Evolutionary conservation across 495 filamentous ascomycete genomes (phyloP).

Genomic region (Aspergillus taichungensis): DNA sequence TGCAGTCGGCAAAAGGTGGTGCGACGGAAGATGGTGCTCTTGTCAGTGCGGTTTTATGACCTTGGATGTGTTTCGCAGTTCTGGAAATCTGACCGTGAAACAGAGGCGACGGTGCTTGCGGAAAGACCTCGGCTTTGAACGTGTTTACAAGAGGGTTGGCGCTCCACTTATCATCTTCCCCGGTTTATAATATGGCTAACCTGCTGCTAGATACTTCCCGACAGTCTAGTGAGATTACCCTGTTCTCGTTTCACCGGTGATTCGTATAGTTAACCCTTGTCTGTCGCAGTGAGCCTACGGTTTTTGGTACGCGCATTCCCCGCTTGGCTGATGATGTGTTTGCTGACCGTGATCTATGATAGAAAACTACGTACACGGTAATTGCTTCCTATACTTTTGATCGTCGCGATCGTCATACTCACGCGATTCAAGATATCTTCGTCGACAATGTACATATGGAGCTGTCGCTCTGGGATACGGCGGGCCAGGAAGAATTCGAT

Average conservation of each 20-base stretch:
- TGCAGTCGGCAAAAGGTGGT: conserved; percentile 67
- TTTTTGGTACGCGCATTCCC: conserved; percentile 57
- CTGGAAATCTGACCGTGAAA: conserved; percentile 7
- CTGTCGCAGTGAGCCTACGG: conserved; percentile 69
- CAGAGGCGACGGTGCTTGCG: conserved; percentile 94
- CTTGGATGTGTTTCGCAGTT: neutral
- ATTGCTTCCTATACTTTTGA: conserved; percentile 2
- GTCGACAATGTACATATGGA: conserved; percentile 96
- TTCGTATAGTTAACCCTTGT: conserved; percentile 21
- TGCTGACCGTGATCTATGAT: conserved; percentile 20
- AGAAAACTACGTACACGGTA: conserved; percentile 99
- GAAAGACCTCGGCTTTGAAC: conserved; percentile 94
- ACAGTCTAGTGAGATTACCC: conserved; percentile 71
- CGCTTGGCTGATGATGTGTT: conserved; percentile 2
- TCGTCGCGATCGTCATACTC: conserved; percentile 2
- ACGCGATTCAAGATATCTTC: conserved; percentile 67
- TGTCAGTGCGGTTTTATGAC: conserved; percentile 51
- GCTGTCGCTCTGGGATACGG: conserved; percentile 95
- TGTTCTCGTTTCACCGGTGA: neutral
- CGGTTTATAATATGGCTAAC: conserved; percentile 15
- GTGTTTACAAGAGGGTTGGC: conserved; percentile 94
- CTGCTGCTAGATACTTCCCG: conserved; percentile 69
- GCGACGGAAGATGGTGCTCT: conserved; percentile 93
- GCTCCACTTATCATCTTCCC: conserved; percentile 7
- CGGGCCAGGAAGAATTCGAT: conserved; percentile 98